These are phyloP conservation scores for Grosmannia huntii DNA, from an alignment of 2,329 filamentous ascomycete genomes.

Conservation along the genomic window DNA sequence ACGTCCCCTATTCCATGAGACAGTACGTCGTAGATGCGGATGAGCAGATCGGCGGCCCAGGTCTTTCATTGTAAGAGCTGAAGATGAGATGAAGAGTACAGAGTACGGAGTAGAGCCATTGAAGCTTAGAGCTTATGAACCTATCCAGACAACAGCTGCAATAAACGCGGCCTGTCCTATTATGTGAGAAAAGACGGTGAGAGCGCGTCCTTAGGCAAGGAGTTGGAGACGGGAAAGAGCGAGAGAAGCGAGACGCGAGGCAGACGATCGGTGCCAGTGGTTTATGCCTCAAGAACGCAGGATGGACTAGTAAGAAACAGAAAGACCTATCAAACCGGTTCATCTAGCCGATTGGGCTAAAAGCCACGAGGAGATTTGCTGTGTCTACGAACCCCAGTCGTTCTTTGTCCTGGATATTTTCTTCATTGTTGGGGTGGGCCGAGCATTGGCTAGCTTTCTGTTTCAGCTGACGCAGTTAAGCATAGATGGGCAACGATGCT, in stretches of 20 bases:
- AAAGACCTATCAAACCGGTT: background rate
- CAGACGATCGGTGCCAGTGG: background rate
- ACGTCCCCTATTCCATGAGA: background rate
- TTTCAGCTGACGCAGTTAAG: too few relatives aligned
- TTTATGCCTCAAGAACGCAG: background rate
- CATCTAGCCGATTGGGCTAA: background rate
- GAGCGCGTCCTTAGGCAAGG: background rate
- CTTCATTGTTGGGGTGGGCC: too few relatives aligned
- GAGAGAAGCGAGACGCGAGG: background rate
- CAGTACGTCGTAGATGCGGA: background rate
- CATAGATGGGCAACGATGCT: too few relatives aligned
- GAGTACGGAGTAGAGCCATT: background rate
- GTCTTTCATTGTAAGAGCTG: background rate
- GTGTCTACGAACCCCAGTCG: background rate
- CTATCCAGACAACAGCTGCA: background rate
- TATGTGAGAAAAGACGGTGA: background rate
- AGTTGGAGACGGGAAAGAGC: background rate
- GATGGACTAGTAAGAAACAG: background rate
- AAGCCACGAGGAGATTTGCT: background rate
- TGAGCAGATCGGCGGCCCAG: conserved; percentile 2
- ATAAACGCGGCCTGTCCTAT: background rate
- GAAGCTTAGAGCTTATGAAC: too few relatives aligned
- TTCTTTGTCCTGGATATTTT: too few relatives aligned
- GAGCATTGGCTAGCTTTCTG: too few relatives aligned
- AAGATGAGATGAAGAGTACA: too few relatives aligned